Evolutionary conservation across 2,329 filamentous ascomycete species (phyloP).

Genomic region (Plenodomus biglobosus): DNA sequence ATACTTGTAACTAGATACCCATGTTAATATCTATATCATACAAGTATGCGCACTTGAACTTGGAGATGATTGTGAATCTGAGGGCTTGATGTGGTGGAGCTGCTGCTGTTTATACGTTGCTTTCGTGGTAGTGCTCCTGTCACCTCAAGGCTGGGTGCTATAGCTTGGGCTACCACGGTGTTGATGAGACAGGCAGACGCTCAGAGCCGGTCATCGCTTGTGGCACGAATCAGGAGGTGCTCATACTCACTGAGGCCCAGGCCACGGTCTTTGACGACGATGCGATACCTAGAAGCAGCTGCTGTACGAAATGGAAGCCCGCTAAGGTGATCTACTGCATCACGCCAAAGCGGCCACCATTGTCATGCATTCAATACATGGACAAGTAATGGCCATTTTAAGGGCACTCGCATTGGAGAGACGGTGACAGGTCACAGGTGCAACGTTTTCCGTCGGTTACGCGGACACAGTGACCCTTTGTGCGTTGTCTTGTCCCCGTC

Average conservation of each 20-base stretch:
- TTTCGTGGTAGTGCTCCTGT: too few relatives aligned
- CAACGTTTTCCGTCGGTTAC: background rate
- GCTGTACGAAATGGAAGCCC: background rate
- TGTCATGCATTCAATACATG: background rate
- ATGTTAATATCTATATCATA: background rate
- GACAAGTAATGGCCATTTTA: background rate
- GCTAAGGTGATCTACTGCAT: background rate
- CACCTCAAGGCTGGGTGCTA: too few relatives aligned
- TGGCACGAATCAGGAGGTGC: too few relatives aligned
- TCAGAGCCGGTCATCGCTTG: too few relatives aligned
- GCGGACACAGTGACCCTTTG: background rate
- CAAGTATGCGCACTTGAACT: background rate
- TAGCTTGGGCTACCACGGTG: too few relatives aligned
- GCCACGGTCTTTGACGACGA: background rate
- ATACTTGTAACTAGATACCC: background rate
- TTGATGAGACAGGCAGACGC: background rate
- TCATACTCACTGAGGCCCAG: too few relatives aligned
- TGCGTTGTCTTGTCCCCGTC: too few relatives aligned
- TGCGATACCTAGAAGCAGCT: background rate
- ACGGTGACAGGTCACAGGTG: background rate
- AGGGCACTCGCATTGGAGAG: background rate
- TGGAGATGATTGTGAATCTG: too few relatives aligned
- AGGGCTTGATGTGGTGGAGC: too few relatives aligned
- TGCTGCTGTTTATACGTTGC: too few relatives aligned
- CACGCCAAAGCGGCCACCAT: background rate